Evolutionary conservation across 495 filamentous ascomycete genomes (phyloP), one percentile per base, ranked within the genome.

Genomic region (Neurospora sp.): DNA sequence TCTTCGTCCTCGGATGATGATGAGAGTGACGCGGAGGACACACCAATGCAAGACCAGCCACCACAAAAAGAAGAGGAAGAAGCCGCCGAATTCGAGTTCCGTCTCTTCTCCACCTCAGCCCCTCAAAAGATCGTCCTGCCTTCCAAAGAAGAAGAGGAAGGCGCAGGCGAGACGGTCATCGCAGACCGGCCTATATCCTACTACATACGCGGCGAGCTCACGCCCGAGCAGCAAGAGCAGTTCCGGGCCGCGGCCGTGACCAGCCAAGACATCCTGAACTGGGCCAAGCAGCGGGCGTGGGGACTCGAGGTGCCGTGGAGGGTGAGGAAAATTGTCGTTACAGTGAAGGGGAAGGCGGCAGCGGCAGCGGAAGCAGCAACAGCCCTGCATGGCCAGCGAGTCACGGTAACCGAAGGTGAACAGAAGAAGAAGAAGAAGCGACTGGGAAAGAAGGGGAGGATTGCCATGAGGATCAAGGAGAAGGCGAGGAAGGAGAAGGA

Each of bases 251-350:
- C 81, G 5, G 86, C 87, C 18, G 78, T 89, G 39, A 84, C 77
- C 27, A 85, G 82, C 1, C 79, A 83, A 48, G 82, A 86, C 1
- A 80, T 90, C 9, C 38, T 84, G 0, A 74, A 78, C 6, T 75
- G 81, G 72, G 79, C 85, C 18, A 75, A 72, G 74, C 79, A 77
- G 73, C 79, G 86, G 72, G 79, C 82, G 14, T 88, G 87, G 83
- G 87, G 87, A 0, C 81, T 87, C 35, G 86, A 85, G 74, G 78
- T 87, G 71, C 86, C 87, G 5, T 90, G 88, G 88, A 82, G 83
- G 70, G 86, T 89, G 40, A 82, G 77, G n/a, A 81, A 72, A 23
- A 77, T 85, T 41, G 75, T 66, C 9, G 73, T 79, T 44, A 74
- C 71, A 12, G 48, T 59, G 16, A 75, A 71, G 41, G 35, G 39